Conservation (phyloP, 1,139 yeast genomes). For the Yamadazyma taylorii region DNA sequence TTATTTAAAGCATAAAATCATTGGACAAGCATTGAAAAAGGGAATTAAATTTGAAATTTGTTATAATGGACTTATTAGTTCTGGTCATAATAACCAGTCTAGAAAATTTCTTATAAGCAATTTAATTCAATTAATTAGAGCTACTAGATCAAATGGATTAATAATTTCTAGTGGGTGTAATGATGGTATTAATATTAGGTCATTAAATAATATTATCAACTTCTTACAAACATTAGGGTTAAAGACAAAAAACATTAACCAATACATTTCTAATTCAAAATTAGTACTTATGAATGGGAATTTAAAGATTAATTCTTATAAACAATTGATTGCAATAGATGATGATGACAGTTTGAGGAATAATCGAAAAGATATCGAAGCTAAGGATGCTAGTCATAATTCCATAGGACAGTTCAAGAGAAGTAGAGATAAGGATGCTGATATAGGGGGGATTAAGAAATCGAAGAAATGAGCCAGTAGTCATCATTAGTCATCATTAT, state of each 20-base stretch:
- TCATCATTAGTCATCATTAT: too few relatives aligned
- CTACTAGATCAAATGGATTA: constrained; percentile 78
- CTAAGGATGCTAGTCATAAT: constrained; percentile 19
- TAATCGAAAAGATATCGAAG: constrained; percentile 18
- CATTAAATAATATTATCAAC: constrained; percentile 66
- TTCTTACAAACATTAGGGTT: constrained; percentile 71
- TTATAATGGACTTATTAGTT: constrained; percentile 53
- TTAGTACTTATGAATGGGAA: constrained; percentile 70
- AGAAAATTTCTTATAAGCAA: constrained; percentile 69
- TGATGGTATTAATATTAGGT: constrained; percentile 58
- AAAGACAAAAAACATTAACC: constrained; percentile 59
- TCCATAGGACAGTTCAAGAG: constrained; percentile 26
- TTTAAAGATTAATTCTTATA: constrained; percentile 66
- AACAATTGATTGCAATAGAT: constrained; percentile 60
- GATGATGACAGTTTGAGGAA: constrained; percentile 22
- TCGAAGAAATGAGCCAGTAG: too few relatives aligned
- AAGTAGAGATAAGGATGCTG: constrained; percentile 13
- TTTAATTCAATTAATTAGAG: constrained; percentile 73
- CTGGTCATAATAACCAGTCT: constrained; percentile 26
- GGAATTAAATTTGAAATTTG: constrained; percentile 83
- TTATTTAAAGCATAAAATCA: constrained; percentile 77
- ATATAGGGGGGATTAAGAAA: not conserved
- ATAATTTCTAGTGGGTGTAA: constrained; percentile 77
- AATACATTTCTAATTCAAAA: constrained; percentile 61
- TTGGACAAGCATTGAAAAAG: constrained; percentile 78